Evolutionary conservation across 805 yeast genomes (phyloP), one percentile per base, ranked within the genome.

Genomic region (Candida dendrica): DNA sequence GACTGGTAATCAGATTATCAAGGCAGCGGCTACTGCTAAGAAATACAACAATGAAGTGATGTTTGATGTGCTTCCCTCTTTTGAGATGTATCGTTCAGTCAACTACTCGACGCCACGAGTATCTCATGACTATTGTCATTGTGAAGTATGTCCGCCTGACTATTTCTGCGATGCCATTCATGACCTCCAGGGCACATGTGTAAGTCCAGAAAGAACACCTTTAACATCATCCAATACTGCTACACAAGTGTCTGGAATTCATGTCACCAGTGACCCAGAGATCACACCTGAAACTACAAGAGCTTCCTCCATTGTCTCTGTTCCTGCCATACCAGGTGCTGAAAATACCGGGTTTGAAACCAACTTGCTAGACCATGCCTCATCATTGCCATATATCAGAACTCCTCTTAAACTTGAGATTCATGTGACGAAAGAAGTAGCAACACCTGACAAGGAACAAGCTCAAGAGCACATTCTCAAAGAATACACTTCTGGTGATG

Each of bases 41-140:
- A 27, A 27, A 27, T 27, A 35, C 11, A 41, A 40, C 18, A 47
- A 48, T 8, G 49, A 43, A 9, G 39, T 47, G 8, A 43, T 62
- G 13, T 64, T 77, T 39, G 86, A 81, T 49, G 74, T 81, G 3
- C 56, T 81, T 29, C 89, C 87, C 0, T 78, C 86, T 0, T 81
- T 80, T 51, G 84, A 80, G 47, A 76, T 81, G 80, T 79, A 77
- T 51, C 79, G 76, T 50, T 71, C 65, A 1, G 41, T 67, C 35
- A 68, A 65, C 40, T 52, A 62, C 38, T 73, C 51, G 60, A 71
- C 52, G 48, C 72, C 61, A 47, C 67, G 53, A 41, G 77, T 56
- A 53, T 71, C 54, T 31, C 52, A 54, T 2, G 52, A 42, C 5
- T 27, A 15, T 13, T 11, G 57, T 34, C 60, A 54, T 39, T 43